Evolutionary conservation across 1,139 yeast genomes (phyloP).

Genomic region (Sugiyamaella neomexicana): DNA sequence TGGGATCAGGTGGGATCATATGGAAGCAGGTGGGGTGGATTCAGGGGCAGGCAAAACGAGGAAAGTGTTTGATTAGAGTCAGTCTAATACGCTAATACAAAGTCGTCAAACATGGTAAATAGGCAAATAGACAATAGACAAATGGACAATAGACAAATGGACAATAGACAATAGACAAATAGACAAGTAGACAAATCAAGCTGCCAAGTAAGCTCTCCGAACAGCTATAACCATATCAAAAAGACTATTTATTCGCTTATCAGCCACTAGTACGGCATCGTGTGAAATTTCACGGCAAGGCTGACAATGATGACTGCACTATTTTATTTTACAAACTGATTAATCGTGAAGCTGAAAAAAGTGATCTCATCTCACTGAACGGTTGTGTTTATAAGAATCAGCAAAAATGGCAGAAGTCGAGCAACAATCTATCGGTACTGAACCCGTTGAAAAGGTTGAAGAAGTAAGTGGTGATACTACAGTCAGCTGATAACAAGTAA

Average conservation of each 20-base stretch:
- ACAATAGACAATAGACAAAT: no score
- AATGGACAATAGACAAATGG: no score
- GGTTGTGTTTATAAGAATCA: not conserved
- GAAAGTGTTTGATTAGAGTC: no score
- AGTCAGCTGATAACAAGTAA: not conserved
- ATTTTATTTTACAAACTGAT: constrained; percentile 4
- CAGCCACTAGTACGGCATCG: not conserved
- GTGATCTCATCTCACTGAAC: constrained; percentile 5
- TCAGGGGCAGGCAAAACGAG: no score
- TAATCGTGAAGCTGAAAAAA: constrained; percentile 12
- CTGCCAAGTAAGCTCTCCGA: no score
- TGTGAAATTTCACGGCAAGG: not conserved
- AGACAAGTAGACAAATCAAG: no score
- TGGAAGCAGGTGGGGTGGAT: no score
- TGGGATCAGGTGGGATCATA: no score
- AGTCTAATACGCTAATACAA: no score
- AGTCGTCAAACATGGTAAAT: no score
- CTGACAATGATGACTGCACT: constrained; percentile 10
- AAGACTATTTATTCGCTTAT: not conserved
- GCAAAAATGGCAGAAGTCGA: constrained; percentile 13
- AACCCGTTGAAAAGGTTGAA: constrained; percentile 10
- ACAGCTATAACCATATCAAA: no score
- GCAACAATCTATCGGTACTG: constrained; percentile 1
- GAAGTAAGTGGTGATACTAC: constrained; percentile 6
- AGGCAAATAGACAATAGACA: no score